Evolutionary conservation across 2,329 filamentous ascomycete genomes (phyloP).

Genomic region (Botrytis medusae): DNA sequence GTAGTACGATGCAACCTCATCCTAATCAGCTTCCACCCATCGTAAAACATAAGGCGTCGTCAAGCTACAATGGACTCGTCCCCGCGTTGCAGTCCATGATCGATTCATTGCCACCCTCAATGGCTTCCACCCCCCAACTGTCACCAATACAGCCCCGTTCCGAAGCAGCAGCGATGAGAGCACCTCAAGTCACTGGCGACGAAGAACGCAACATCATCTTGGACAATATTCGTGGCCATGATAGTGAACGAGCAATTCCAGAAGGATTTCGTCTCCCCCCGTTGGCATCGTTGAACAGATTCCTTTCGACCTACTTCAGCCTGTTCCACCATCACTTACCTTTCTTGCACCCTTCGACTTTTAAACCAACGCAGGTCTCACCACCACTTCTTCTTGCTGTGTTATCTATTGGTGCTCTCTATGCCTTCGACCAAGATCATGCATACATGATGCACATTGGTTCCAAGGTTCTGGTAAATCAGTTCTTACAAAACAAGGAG

Average conservation of each 20-base stretch:
- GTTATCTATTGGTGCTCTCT: constrained; percentile 90
- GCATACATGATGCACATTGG: constrained; percentile 97
- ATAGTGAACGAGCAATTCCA: constrained; percentile 78
- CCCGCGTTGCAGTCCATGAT: constrained; percentile 71
- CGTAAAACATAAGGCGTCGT: constrained; percentile 59
- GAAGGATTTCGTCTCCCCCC: constrained; percentile 88
- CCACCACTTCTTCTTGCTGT: constrained; percentile 84
- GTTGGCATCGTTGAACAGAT: constrained; percentile 80
- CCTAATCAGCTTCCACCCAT: constrained; percentile 66
- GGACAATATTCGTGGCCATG: constrained; percentile 79
- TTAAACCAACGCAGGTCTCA: constrained; percentile 75
- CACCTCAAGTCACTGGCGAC: constrained; percentile 80
- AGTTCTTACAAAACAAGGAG: constrained; percentile 96
- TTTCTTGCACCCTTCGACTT: constrained; percentile 90
- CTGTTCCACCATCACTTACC: constrained; percentile 96
- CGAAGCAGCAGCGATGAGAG: constrained; percentile 55
- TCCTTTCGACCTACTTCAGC: constrained; percentile 93
- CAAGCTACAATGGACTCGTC: constrained; percentile 58
- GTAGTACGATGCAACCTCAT: constrained; percentile 57
- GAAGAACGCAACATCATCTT: constrained; percentile 83
- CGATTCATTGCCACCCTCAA: constrained; percentile 67
- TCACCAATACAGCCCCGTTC: constrained; percentile 68
- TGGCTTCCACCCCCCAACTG: constrained; percentile 68
- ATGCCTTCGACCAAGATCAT: constrained; percentile 95
- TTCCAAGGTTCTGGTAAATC: constrained; percentile 94